Evolutionary conservation across 2,329 filamentous ascomycete species (phyloP), one percentile per base, ranked within the genome.

Genomic region (Fusarium nygamai): DNA sequence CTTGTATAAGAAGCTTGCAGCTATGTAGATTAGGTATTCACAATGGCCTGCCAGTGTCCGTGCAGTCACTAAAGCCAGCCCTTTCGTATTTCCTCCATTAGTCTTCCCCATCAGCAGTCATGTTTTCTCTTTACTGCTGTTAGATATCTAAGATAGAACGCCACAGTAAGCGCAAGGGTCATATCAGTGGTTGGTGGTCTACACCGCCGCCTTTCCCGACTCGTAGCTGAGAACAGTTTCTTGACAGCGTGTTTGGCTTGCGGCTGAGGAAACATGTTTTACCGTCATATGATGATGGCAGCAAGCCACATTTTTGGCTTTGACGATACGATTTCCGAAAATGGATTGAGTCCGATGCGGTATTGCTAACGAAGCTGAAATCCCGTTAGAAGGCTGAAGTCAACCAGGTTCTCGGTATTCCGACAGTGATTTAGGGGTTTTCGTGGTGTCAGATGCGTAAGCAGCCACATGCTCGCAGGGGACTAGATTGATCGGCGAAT

Each of bases 21-120:
- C 3, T 7, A 2, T 31, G 3, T 16, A 48, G 11, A 17, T 31
- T 1, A 20, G 17, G 3, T 22, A 22, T 11, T 20, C 6, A 2
- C 6, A 29, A 48, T 16, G 13, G n/a, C 16, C 46, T 29, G 20
- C 20, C 4, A 14, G 19, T 31, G 4, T 17, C 46, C 5, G 14
- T 8, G 29, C 13, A 22, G 14, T 13, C 9, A 11, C 16, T n/a
- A n/a, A 0, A 11, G 19, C 7, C 19, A 12, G 8, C 6, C 11
- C 20, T 31, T 48, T 31, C 31, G 20, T 48, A 31, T n/a, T 22
- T 17, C 11, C 20, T 14, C 24, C n/a, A 1, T 4, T 27, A 6
- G 24, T 8, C 9, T 19, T 46, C 7, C 24, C 1, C 12, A 20
- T 27, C 7, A 29, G 27, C 46, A 31, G 29, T 11, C 27, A 31